Percentiles rank a stretch among this genome's conserved stretches.
Evolutionary conservation across 352 stramenopile species (phyloP).

Genomic region (Pythium utonaiense): DNA sequence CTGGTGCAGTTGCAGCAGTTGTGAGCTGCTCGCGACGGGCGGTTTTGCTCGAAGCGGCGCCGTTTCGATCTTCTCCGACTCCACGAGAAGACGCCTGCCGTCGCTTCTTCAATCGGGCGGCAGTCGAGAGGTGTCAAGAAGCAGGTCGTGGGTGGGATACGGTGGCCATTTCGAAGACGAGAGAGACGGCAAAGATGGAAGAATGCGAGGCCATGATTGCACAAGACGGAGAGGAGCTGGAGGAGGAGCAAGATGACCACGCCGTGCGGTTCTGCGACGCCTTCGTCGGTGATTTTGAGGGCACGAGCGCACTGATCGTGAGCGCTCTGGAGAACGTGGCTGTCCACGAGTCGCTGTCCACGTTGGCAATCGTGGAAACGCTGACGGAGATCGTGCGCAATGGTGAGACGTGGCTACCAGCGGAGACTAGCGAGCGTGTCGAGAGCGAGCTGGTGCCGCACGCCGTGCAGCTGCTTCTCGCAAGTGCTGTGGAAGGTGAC

Average conservation of each 20-base stretch:
- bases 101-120: background rate
- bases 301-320: constrained; percentile 35
- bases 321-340: constrained; percentile 39
- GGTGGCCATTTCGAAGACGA: background rate
- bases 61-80: background rate
- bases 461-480: constrained; percentile 49
- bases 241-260: constrained; percentile 12
- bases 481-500: constrained; percentile 2
- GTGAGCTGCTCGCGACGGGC: background rate
- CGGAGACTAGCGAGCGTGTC: constrained; percentile 34
- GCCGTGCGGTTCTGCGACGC: constrained; percentile 28
- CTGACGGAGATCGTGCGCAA: constrained; percentile 16
- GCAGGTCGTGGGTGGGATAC: background rate
- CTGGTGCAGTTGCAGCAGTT: constrained; percentile 11
- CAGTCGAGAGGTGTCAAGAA: background rate
- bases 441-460: constrained; percentile 56
- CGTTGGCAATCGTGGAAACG: background rate
- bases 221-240: constrained; percentile 4
- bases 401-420: constrained; percentile 19
- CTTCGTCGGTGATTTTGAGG: constrained; percentile 53
- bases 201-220: background rate
- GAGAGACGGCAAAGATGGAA: background rate
- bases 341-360: constrained; percentile 4
- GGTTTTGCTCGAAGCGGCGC: constrained; percentile 1
- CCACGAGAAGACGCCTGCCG: background rate